Percentiles rank a stretch among this genome's conserved stretches.
Evolutionary conservation across 2,329 filamentous ascomycete genomes (phyloP).

Genomic region (Teratosphaeria viscida): DNA sequence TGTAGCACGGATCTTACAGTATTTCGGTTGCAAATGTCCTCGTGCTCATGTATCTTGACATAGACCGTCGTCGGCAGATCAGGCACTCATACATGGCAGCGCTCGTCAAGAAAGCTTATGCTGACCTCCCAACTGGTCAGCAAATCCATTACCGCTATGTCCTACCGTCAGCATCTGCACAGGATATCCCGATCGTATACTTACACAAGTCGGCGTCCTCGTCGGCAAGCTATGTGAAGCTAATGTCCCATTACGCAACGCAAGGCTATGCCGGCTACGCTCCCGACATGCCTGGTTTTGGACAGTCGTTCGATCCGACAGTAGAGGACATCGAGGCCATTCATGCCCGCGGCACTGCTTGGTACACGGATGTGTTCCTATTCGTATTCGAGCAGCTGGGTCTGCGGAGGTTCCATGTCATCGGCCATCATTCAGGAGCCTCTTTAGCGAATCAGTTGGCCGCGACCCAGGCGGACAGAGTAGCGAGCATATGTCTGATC

Average conservation of each 20-base stretch:
- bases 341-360: not conserved
- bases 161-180: not conserved
- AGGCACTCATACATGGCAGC: not conserved
- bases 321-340: not conserved
- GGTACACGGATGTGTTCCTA: not conserved
- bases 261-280: not conserved
- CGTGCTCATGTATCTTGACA: not conserved
- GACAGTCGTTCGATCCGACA: not conserved
- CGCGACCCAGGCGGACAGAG: not conserved
- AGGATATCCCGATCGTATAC: not conserved
- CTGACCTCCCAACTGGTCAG: not conserved
- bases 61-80: not conserved
- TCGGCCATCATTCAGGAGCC: slow-evolving; percentile 1
- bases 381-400: not conserved
- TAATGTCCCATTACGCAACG: not conserved
- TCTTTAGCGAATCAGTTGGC: not conserved
- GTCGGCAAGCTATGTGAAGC: not conserved
- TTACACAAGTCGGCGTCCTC: not conserved
- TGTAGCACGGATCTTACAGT: not conserved
- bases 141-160: not conserved
- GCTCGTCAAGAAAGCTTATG: not conserved
- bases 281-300: not conserved
- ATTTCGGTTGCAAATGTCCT: not conserved
- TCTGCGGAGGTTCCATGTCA: not conserved
- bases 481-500: not conserved